These are phyloP conservation scores for Verticillium dahliae DNA, from an alignment of 2,329 filamentous ascomycete species.

Conservation along the genomic window DNA sequence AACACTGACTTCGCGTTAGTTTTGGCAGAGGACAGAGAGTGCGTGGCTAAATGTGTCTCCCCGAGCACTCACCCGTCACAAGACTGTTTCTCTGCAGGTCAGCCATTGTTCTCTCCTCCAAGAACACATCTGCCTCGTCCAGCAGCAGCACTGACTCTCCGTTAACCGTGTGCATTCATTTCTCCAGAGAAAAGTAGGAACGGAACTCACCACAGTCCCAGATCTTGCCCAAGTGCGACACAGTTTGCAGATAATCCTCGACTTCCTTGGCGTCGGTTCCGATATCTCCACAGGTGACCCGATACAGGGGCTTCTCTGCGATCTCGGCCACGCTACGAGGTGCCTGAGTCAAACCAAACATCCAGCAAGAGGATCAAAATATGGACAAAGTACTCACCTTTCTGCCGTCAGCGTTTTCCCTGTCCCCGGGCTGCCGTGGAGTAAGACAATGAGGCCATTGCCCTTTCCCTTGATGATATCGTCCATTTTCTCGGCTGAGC, in stretches of 20 bases:
- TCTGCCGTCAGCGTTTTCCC: constrained; percentile 1
- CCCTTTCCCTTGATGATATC: constrained; percentile 4
- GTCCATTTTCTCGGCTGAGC: neutral
- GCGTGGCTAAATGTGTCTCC: constrained; percentile 53
- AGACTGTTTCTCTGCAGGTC: constrained; percentile 53
- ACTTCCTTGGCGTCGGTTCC: constrained; percentile 14
- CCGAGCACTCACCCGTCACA: too few species aligned
- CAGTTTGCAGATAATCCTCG: constrained; percentile 13
- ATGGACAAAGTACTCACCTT: neutral
- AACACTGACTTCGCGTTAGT: constrained; percentile 16
- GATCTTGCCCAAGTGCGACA: constrained; percentile 34
- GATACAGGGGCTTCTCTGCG: constrained; percentile 14
- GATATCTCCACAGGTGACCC: constrained; percentile 18
- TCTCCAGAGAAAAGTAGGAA: too few species aligned
- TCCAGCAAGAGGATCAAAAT: too few species aligned
- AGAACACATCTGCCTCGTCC: constrained; percentile 78
- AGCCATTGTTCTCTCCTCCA: constrained; percentile 74
- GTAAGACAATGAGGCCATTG: constrained; percentile 1
- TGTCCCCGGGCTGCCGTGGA: constrained; percentile 2
- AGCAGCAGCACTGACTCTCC: constrained; percentile 40
- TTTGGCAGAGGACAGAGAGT: neutral
- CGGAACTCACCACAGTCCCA: constrained; percentile 61
- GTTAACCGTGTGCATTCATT: too few species aligned
- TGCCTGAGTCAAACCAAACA: too few species aligned
- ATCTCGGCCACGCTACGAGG: neutral